phyloP scores from a whole-genome alignment of 2,329 filamentous ascomycete species.

The Calycina herbarum region DNA sequence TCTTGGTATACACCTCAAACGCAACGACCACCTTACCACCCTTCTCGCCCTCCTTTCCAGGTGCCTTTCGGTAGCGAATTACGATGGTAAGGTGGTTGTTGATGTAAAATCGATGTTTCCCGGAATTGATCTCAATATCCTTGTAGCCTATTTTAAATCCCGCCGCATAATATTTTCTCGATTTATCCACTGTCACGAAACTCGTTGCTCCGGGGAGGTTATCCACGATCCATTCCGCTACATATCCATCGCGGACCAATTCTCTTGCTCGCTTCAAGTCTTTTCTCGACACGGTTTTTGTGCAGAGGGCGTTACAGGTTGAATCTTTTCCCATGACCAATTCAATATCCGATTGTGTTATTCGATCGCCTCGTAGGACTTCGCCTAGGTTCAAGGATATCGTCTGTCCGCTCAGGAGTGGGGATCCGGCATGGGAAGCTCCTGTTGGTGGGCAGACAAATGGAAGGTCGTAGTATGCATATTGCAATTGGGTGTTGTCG shows the following conservation, averaged over 20 bases:
- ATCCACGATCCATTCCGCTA: conserved; percentile 93
- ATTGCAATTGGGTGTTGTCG: conserved; percentile 85
- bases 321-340: conserved; percentile 75
- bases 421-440: conserved; percentile 61
- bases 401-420: conserved; percentile 72
- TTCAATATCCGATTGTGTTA: conserved; percentile 81
- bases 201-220: conserved; percentile 87
- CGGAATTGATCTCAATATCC: conserved; percentile 60
- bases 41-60: conserved; percentile 65
- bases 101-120: conserved; percentile 68
- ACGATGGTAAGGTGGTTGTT: conserved; percentile 90
- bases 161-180: conserved; percentile 82
- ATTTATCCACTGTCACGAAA: conserved; percentile 84
- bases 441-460: conserved; percentile 83
- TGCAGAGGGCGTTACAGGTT: conserved; percentile 72
- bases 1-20: conserved; percentile 89
- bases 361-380: conserved; percentile 82
- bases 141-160: conserved; percentile 86
- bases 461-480: conserved; percentile 84
- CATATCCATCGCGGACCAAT: conserved; percentile 75
- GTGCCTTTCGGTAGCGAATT: conserved; percentile 72
- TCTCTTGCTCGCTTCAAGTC: conserved; percentile 69
- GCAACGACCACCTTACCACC: conserved; percentile 81
- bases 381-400: conserved; percentile 84
- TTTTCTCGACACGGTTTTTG: conserved; percentile 60